Evolutionary conservation across 495 filamentous ascomycete genomes (phyloP).

Genomic region (Darksidea phi): DNA sequence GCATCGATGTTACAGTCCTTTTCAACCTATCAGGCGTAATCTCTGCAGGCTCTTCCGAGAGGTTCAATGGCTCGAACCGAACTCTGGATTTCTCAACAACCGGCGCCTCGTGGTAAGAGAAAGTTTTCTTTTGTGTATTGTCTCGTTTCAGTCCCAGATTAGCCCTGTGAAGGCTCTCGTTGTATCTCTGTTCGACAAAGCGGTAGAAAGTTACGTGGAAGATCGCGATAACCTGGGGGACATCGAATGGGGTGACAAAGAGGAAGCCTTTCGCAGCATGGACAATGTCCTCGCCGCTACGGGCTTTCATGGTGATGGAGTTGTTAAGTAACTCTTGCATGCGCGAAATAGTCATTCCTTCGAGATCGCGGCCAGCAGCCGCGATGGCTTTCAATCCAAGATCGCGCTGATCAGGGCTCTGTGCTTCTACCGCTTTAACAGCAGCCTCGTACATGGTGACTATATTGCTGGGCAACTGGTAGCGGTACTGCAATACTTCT

Average conservation of each 20-base stretch:
- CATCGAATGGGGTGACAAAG: neutral
- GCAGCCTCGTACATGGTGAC: slow-evolving; percentile 12
- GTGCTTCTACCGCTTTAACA: slow-evolving; percentile 1
- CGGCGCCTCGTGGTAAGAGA: neutral
- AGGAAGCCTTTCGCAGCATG: slow-evolving; percentile 15
- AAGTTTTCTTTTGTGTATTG: neutral
- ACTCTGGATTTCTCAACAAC: neutral
- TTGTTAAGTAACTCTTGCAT: slow-evolving; percentile 9
- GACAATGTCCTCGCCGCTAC: slow-evolving; percentile 24
- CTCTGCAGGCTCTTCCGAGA: slow-evolving; percentile 4
- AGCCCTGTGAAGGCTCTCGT: neutral
- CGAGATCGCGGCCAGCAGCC: neutral
- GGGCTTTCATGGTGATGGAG: neutral
- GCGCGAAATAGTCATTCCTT: slow-evolving; percentile 2
- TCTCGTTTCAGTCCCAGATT: neutral
- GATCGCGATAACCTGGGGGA: neutral
- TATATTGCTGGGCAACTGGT: slow-evolving; percentile 16
- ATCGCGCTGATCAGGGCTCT: slow-evolving; percentile 3
- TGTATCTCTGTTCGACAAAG: slow-evolving; percentile 11
- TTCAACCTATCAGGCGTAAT: slow-evolving; percentile 3
- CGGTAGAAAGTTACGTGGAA: slow-evolving; percentile 7
- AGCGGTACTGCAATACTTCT: neutral
- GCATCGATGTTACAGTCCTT: slow-evolving; percentile 1
- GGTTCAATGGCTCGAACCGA: neutral
- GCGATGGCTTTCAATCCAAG: slow-evolving; percentile 17